Base-by-base conservation (phyloP, 2,329 filamentous ascomycete genomes). In the Fonsecaea erecta region DNA sequence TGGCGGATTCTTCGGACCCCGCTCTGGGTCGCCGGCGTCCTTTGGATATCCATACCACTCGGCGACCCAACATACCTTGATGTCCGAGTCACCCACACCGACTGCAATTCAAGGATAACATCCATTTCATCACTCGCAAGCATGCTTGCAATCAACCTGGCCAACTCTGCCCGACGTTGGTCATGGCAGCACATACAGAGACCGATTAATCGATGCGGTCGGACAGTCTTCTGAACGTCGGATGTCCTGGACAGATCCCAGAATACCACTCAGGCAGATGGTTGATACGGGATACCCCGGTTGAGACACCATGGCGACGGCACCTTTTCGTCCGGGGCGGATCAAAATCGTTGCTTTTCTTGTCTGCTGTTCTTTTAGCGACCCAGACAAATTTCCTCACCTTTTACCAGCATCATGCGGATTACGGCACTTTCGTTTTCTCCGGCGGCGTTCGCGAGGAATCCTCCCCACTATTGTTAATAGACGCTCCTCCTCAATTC, bases 61-160 rank as follows among this genome's bases (percentile, higher is more conserved):
- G 71, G 72, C 73, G 24, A 74, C 64, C 74, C 77, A 80, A 64
- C 77, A 76, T 67, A 77, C 76, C 43, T 78, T 82, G 62, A 78
- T 83, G 59, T 75, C 76, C 54, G 80, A 82, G 65, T 75, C 77
- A 57, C 79, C 81, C 56, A 77, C 80, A 2, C 79, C 79, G n/a
- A 79, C 81, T 64, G 74, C 75, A 40, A 77, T 79, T 40, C 74
- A 69, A 60, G 76, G 77, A 24, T 75, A 65, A 71, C 57, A 51
- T 48, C 57, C 48, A 32, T 30, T 65, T 52, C 26, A n/a, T 53
- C 52, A 24, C n/a, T 14, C 65, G 71, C 12, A 52, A 37, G 43
- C 30, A 46, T 21, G 18, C 18, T 46, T 32, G 43, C 48, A 64
- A 46, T 30, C 56, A 43, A 43, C 21, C 51, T 43, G 48, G 46